Percentiles rank a stretch among this genome's conserved stretches.
Evolutionary conservation across 202 grass and related monocot species (phyloP).

Genomic region (Panicum virgatum): DNA sequence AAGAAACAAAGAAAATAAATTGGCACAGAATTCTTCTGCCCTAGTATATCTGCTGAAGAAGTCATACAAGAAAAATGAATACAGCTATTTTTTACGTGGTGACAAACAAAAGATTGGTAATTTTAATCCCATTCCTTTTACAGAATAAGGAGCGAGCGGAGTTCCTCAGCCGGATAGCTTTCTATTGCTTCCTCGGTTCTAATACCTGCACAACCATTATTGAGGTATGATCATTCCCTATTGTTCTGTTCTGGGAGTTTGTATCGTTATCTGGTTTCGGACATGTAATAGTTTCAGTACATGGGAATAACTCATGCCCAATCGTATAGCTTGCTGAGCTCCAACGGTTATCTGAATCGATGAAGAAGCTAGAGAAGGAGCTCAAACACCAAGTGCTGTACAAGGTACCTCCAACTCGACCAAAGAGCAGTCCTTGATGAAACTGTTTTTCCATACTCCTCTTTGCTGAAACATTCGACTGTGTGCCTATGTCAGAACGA

Average conservation of each 20-base stretch:
- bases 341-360: constrained; percentile 64
- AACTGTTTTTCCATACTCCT: background rate
- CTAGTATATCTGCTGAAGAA: background rate
- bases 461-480: background rate
- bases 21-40: background rate
- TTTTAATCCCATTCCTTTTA: constrained; percentile 2
- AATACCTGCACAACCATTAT: constrained; percentile 77
- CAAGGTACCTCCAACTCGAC: constrained; percentile 27
- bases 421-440: too few relatives aligned
- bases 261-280: background rate
- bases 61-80: too few relatives aligned
- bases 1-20: background rate
- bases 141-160: constrained; percentile 97
- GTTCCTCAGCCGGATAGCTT: constrained; percentile 77
- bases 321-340: constrained; percentile 61
- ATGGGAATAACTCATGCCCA: background rate
- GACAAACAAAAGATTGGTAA: background rate
- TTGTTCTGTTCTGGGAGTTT: background rate
- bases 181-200: constrained; percentile 90
- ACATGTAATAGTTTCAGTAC: too few relatives aligned
- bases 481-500: constrained; percentile 51
- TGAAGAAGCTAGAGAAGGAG: constrained; percentile 87
- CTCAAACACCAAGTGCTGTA: constrained; percentile 55
- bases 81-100: background rate
- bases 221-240: constrained; percentile 40